Percentiles rank a stretch among this genome's conserved stretches.
Conservation (phyloP, 495 filamentous ascomycete species). For the Polyplosphaeria fusca region DNA sequence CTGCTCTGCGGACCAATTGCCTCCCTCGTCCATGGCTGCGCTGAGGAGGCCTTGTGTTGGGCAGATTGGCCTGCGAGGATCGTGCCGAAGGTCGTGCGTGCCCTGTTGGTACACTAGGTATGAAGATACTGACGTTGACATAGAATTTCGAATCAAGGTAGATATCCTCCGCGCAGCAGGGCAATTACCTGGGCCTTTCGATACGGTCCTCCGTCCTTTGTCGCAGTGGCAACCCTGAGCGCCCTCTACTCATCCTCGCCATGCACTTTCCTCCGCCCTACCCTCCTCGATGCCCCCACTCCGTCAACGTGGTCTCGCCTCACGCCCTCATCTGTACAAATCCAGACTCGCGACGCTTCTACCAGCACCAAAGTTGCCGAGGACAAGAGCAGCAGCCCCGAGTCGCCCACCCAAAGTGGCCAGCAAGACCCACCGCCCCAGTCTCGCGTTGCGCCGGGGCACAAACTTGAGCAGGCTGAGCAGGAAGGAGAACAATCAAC, state of each 20-base stretch:
- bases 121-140: no score
- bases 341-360: neutral
- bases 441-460: constrained; percentile 16
- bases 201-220: constrained; percentile 15
- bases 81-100: no score
- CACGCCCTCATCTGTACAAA: neutral
- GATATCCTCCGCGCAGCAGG: no score
- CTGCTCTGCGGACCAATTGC: no score
- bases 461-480: constrained; percentile 1
- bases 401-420: constrained; percentile 7
- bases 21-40: no score
- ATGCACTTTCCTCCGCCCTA: neutral
- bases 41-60: no score
- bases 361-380: constrained; percentile 14
- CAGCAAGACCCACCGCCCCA: constrained; percentile 28
- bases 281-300: constrained; percentile 5
- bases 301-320: constrained; percentile 1
- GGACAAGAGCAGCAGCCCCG: constrained; percentile 2
- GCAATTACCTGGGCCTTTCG: constrained; percentile 3
- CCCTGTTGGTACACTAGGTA: no score
- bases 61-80: no score
- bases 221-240: constrained; percentile 5
- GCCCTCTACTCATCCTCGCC: neutral
- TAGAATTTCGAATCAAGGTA: no score
- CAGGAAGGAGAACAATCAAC: constrained; percentile 1